Evolutionary conservation across 352 stramenopile genomes (phyloP).

Genomic region (Globisporangium iwayamae): DNA sequence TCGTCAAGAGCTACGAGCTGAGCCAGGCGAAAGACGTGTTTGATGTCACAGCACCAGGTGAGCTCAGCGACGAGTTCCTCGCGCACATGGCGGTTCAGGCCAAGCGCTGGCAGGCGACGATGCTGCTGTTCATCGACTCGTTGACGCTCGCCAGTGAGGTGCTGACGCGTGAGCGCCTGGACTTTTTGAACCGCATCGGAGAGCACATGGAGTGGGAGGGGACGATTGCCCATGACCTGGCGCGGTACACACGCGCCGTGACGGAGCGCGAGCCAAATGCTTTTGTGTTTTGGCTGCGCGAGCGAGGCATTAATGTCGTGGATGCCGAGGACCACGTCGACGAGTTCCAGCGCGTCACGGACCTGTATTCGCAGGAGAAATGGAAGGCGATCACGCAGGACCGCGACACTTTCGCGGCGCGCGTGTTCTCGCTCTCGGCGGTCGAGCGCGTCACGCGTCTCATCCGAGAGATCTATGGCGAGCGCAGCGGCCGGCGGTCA

Average conservation of each 20-base stretch:
- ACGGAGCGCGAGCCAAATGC: constrained; percentile 68
- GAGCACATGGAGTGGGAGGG: constrained; percentile 87
- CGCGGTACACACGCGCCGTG: constrained; percentile 57
- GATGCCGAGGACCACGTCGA: constrained; percentile 33
- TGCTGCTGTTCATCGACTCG: constrained; percentile 78
- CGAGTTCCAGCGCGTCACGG: constrained; percentile 44
- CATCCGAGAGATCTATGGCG: constrained; percentile 63
- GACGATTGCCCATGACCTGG: constrained; percentile 76
- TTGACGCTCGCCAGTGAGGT: constrained; percentile 54
- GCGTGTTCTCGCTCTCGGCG: constrained; percentile 51
- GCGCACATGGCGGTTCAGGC: constrained; percentile 64
- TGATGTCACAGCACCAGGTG: constrained; percentile 4
- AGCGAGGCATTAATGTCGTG: constrained; percentile 30
- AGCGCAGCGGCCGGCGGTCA: constrained; percentile 31
- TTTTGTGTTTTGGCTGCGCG: constrained; percentile 71
- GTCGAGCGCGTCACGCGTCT: constrained; percentile 57
- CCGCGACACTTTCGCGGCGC: constrained; percentile 24
- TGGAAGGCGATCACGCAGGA: constrained; percentile 44
- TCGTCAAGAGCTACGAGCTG: constrained; percentile 66
- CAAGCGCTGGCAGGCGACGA: constrained; percentile 79
- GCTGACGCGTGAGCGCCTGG: constrained; percentile 53
- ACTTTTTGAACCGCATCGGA: constrained; percentile 61
- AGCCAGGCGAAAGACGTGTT: constrained; percentile 7
- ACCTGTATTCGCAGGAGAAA: constrained; percentile 31
- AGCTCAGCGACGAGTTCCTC: constrained; percentile 35